Conservation (phyloP, 164 flowering plant species). For the Liquidambar formosana region DNA sequence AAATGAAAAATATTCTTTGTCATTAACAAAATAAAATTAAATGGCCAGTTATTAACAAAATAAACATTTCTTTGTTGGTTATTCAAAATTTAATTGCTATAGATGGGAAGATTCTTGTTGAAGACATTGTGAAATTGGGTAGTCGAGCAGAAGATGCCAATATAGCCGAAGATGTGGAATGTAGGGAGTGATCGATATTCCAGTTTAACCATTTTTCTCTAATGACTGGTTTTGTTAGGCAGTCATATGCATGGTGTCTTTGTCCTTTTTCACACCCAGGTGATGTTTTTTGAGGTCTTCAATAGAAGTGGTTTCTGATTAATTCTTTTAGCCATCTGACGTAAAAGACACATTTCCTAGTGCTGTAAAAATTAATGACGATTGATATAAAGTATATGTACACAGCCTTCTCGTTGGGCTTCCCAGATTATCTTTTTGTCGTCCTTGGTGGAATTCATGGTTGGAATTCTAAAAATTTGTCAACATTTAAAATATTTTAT, state of each 20-base stretch:
- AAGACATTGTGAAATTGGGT: constrained; percentile 67
- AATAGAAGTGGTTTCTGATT: too few species aligned
- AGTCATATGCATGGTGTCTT: neutral
- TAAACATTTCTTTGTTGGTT: too few species aligned
- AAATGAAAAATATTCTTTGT: too few species aligned
- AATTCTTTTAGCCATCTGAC: neutral
- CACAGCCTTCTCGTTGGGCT: too few species aligned
- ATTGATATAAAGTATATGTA: too few species aligned
- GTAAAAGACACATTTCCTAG: neutral
- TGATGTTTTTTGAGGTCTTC: too few species aligned
- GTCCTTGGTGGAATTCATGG: too few species aligned
- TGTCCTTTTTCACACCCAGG: neutral
- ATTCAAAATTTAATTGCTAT: constrained; percentile 7
- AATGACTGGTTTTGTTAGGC: neutral
- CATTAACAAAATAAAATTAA: too few species aligned
- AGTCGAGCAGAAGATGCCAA: constrained; percentile 44
- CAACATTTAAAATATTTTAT: too few species aligned
- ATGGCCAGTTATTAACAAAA: too few species aligned
- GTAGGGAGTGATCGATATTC: constrained; percentile 8
- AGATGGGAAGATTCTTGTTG: constrained; percentile 79
- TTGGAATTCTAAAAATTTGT: too few species aligned
- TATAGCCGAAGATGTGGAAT: constrained; percentile 22
- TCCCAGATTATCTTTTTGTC: too few species aligned
- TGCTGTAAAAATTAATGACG: neutral
- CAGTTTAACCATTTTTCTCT: neutral